Evolutionary conservation across 495 filamentous ascomycete genomes (phyloP), one percentile per base, ranked within the genome.

Genomic region (Cercophora samala): DNA sequence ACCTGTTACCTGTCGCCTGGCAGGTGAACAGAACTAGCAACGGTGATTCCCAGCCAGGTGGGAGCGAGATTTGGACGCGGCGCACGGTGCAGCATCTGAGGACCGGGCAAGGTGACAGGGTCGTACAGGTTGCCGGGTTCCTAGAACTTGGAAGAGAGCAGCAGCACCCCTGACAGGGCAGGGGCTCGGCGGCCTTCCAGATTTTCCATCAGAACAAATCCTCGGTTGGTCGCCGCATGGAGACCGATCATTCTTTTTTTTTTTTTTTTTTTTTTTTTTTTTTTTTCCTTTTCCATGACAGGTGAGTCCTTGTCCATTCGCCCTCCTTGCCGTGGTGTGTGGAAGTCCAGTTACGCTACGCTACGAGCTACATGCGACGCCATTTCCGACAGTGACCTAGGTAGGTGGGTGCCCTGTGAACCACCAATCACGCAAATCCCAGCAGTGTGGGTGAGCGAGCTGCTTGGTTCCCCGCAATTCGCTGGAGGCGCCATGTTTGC

Each of bases 21-120:
- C n/a, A n/a, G n/a, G n/a, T n/a, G n/a, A n/a, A n/a, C n/a, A n/a
- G n/a, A n/a, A n/a, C n/a, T n/a, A n/a, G n/a, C n/a, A n/a, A n/a
- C 15, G 9, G 13, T 17, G 37, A 46, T 46, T 46, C 37, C 37
- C 37, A 46, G 37, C 15, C 37, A 46, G 13, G 15, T 46, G 37
- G 37, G 37, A 46, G 37, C 37, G 37, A 46, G 37, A 46, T 46
- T 46, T 46, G 37, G 37, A 46, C 37, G 8, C n/a, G 26, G 8
- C 17, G 53, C 53, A 56, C 53, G 22, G 53, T 56, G 53, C n/a
- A 56, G 17, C 53, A 56, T 56, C 53, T 56, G 53, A 23, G 5
- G n/a, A 23, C 53, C 53, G n/a, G n/a, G n/a, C n/a, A n/a, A n/a
- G n/a, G n/a, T n/a, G n/a, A n/a, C n/a, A 18, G 53, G 53, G 22